Evolutionary conservation across 2,329 filamentous ascomycete genomes (phyloP).

Genomic region (Ustulina deusta): DNA sequence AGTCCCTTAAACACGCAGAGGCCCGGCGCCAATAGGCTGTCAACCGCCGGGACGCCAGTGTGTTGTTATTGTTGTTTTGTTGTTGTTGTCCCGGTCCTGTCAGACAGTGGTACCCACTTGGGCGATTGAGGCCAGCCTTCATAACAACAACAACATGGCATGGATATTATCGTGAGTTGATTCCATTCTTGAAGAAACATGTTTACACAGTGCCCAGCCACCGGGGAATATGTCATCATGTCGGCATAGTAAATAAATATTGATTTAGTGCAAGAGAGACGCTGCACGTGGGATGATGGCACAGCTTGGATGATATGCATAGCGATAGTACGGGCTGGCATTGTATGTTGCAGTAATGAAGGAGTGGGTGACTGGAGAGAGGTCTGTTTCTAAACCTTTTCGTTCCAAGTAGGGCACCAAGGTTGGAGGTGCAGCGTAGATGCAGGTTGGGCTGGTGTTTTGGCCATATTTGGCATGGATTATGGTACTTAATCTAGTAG

Average conservation of each 20-base stretch:
- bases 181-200: slow-evolving; percentile 25
- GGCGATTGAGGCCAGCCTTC: slow-evolving; percentile 32
- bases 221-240: slow-evolving; percentile 14
- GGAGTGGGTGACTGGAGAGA: neutral
- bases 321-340: neutral
- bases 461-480: neutral
- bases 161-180: slow-evolving; percentile 30
- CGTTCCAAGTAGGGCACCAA: neutral
- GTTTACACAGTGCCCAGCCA: slow-evolving; percentile 31
- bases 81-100: slow-evolving; percentile 45
- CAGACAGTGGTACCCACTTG: slow-evolving; percentile 39
- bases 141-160: slow-evolving; percentile 33
- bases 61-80: slow-evolving; percentile 43
- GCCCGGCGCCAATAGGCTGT: slow-evolving; percentile 29
- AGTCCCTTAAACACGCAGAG: slow-evolving; percentile 23
- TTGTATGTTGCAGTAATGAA: neutral
- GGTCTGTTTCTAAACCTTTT: neutral
- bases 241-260: neutral
- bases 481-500: slow-evolving; percentile 6
- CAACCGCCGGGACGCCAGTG: slow-evolving; percentile 14
- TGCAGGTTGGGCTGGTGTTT: slow-evolving; percentile 23
- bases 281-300: neutral
- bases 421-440: neutral
- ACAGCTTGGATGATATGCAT: neutral
- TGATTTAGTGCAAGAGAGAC: neutral